Percentiles rank a stretch among this genome's conserved stretches.
Conservation (phyloP, 164 flowering plant species). For the Euptelea pleiosperma region DNA sequence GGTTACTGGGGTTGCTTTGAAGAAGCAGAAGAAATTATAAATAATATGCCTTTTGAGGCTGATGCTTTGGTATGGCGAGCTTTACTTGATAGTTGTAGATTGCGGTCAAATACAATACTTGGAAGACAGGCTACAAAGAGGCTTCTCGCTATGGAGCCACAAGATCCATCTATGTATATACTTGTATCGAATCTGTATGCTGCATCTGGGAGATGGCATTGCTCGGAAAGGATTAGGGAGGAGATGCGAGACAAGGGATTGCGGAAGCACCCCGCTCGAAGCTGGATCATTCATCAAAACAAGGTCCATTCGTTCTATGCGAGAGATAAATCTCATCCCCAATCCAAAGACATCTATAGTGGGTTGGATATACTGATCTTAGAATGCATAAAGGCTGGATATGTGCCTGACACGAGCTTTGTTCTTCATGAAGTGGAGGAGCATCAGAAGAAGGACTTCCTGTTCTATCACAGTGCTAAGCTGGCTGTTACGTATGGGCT, state of each 20-base stretch:
- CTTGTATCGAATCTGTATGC: conserved; percentile 79
- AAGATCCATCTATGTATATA: conserved; percentile 62
- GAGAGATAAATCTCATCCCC: conserved; percentile 72
- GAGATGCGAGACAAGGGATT: conserved; percentile 72
- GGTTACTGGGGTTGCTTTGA: conserved; percentile 70
- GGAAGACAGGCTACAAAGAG: conserved; percentile 59
- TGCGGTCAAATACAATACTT: conserved; percentile 40
- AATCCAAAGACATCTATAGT: conserved; percentile 64
- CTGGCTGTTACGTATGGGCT: conserved; percentile 76
- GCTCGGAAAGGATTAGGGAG: conserved; percentile 59
- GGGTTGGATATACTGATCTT: conserved; percentile 65
- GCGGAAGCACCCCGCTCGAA: conserved; percentile 62
- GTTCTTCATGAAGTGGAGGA: conserved; percentile 96
- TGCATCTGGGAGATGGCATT: conserved; percentile 90
- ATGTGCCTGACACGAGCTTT: conserved; percentile 83
- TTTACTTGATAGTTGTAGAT: conserved; percentile 67
- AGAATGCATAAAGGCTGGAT: conserved; percentile 80
- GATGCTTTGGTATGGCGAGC: conserved; percentile 71
- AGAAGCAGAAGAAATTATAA: conserved; percentile 69
- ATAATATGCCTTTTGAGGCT: conserved; percentile 59
- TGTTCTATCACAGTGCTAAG: conserved; percentile 84
- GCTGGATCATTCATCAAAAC: conserved; percentile 69
- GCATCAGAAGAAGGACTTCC: conserved; percentile 73
- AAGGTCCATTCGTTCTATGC: conserved; percentile 64
- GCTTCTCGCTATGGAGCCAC: conserved; percentile 59